Percentiles rank a stretch among this genome's conserved stretches.
Conservation (phyloP, 345 rosid genomes). For the Mallotus nudiflorus region DNA sequence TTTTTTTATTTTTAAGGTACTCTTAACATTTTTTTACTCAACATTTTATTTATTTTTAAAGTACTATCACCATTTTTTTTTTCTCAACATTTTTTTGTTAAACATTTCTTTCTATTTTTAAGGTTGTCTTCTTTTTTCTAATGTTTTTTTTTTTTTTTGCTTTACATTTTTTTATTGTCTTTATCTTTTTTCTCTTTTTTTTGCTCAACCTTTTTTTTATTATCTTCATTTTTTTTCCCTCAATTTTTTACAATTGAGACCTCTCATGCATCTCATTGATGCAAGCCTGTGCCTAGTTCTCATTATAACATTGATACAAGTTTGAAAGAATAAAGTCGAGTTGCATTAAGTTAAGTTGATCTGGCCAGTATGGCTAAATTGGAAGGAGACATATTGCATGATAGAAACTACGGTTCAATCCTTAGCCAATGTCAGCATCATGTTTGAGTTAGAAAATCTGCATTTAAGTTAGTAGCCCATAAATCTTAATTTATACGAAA, state of each 20-base stretch:
- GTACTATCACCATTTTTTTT: no score
- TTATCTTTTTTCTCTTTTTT: no score
- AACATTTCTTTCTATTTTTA: no score
- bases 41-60: no score
- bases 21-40: no score
- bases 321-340: not conserved
- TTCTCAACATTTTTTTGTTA: no score
- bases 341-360: not conserved
- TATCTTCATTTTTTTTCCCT: no score
- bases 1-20: no score
- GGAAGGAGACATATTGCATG: slow-evolving; percentile 6
- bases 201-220: no score
- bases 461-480: slow-evolving; percentile 32
- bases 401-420: slow-evolving; percentile 9
- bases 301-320: not conserved
- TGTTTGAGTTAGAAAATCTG: slow-evolving; percentile 17
- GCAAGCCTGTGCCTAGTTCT: not conserved
- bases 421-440: slow-evolving; percentile 15
- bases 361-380: slow-evolving; percentile 18
- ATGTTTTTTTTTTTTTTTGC: no score
- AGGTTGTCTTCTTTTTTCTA: no score
- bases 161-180: no score
- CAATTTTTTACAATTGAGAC: not conserved
- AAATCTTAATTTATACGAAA: slow-evolving; percentile 68
- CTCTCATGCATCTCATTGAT: not conserved